A percentile compares a stretch with the other conserved stretches of the same genome.
Conservation (phyloP, 2,329 filamentous ascomycete species). For the Orbilia brochopaga region DNA sequence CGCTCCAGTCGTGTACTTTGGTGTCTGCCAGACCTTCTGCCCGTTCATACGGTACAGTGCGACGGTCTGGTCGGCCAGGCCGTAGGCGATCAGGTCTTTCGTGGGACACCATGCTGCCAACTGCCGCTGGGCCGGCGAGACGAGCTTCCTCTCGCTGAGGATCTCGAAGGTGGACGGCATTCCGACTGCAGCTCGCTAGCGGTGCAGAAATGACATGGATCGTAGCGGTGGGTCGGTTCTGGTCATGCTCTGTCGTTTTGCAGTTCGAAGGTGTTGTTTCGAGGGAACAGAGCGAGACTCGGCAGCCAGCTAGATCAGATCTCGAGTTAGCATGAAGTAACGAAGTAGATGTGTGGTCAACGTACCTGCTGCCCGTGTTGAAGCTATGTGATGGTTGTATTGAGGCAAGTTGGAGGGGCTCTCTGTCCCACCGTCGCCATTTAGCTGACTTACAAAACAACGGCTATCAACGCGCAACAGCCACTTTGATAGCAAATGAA, state of each 20-base stretch:
- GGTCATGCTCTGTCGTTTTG: conserved; percentile 8
- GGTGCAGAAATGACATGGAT: neutral
- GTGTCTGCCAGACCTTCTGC: conserved; percentile 54
- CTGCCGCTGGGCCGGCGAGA: conserved; percentile 52
- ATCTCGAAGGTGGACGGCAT: conserved; percentile 51
- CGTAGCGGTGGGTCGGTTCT: conserved; percentile 19
- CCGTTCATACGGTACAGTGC: conserved; percentile 55
- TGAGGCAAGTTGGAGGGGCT: conserved; percentile 3
- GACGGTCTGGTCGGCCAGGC: conserved; percentile 54
- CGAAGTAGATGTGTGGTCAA: neutral
- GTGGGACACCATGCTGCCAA: conserved; percentile 54
- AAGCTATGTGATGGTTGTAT: conserved; percentile 15
- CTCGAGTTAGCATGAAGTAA: neutral
- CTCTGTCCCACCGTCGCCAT: neutral
- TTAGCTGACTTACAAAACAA: too few species aligned
- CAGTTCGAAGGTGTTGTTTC: neutral
- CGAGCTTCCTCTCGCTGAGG: conserved; percentile 53
- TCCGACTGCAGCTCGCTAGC: neutral
- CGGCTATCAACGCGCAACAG: neutral
- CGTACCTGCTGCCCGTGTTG: conserved; percentile 2
- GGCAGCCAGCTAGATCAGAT: neutral
- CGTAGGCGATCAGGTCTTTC: conserved; percentile 54
- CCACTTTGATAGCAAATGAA: neutral
- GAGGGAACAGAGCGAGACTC: neutral
- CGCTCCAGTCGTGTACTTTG: conserved; percentile 38